Percentiles rank a stretch among this genome's conserved stretches.
These are phyloP conservation scores for Crithidia thermophila DNA, from an alignment of 208 protist species.

Conservation along the genomic window DNA sequence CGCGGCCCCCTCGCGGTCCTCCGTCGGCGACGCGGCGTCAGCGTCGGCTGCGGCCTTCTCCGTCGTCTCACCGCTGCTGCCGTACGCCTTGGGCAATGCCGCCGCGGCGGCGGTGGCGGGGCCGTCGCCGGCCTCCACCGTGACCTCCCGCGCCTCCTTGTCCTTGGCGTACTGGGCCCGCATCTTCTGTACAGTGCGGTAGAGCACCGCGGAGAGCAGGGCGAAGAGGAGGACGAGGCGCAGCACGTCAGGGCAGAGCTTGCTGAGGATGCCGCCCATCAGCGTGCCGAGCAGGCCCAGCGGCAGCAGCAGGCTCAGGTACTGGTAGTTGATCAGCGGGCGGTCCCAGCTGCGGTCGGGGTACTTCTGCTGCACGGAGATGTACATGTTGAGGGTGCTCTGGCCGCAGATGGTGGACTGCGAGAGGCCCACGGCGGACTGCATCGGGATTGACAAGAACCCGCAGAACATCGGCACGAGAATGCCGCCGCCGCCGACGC, in stretches of 20 bases:
- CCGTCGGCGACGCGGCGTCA: neutral
- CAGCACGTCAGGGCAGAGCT: conserved; percentile 77
- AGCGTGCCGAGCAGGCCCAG: conserved; percentile 76
- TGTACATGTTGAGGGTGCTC: conserved; percentile 77
- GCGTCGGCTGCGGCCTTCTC: conserved; percentile 17
- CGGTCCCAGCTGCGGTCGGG: conserved; percentile 50
- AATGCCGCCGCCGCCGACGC: conserved; percentile 86
- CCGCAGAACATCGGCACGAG: conserved; percentile 79
- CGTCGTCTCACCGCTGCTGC: conserved; percentile 5
- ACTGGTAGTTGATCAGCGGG: conserved; percentile 89
- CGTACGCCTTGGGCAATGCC: neutral
- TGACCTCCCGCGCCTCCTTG: conserved; percentile 26
- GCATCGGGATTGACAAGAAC: conserved; percentile 60
- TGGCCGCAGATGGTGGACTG: conserved; percentile 88
- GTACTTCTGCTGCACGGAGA: conserved; percentile 60
- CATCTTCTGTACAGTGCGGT: conserved; percentile 67
- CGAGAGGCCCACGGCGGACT: conserved; percentile 71
- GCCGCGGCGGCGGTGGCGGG: neutral
- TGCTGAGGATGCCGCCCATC: conserved; percentile 70
- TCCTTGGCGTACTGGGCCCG: conserved; percentile 50
- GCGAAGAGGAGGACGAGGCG: conserved; percentile 78
- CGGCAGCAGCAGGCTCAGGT: conserved; percentile 75
- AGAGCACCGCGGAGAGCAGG: conserved; percentile 64
- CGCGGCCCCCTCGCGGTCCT: neutral
- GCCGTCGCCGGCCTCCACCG: conserved; percentile 24